Percentiles rank a stretch among this genome's conserved stretches.
Evolutionary conservation across 2,329 filamentous ascomycete species (phyloP).

Genomic region (Penicillium decumbens): DNA sequence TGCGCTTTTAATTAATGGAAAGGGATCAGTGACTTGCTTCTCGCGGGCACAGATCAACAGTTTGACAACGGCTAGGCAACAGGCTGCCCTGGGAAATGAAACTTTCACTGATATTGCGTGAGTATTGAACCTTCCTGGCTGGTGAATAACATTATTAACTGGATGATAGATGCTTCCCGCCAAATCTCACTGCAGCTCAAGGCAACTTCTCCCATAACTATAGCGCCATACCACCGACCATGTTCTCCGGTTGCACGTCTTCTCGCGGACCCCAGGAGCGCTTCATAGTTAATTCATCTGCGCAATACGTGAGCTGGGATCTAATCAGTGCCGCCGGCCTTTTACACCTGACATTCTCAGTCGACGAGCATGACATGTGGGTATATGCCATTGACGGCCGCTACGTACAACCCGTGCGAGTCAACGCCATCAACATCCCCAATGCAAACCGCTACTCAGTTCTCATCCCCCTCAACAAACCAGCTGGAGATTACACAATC

Average conservation of each 20-base stretch:
- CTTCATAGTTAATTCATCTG: constrained; percentile 31
- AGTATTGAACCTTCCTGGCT: background rate
- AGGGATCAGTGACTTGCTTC: constrained; percentile 34
- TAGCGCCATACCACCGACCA: constrained; percentile 16
- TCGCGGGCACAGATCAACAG: constrained; percentile 26
- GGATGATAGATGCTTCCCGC: constrained; percentile 22
- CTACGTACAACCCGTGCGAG: constrained; percentile 40
- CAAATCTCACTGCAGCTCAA: constrained; percentile 13
- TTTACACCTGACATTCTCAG: constrained; percentile 35
- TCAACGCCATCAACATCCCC: constrained; percentile 35
- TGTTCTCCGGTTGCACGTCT: constrained; percentile 24
- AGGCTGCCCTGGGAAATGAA: constrained; percentile 14
- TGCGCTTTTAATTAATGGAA: constrained; percentile 59
- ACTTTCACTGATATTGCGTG: constrained; percentile 29
- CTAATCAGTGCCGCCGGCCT: constrained; percentile 36
- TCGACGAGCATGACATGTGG: constrained; percentile 46
- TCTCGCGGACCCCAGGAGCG: constrained; percentile 25
- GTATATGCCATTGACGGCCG: constrained; percentile 45
- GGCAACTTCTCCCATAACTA: constrained; percentile 20
- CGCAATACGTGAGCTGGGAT: constrained; percentile 37
- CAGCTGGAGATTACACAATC: constrained; percentile 50
- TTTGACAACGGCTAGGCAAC: constrained; percentile 27
- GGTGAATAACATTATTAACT: background rate
- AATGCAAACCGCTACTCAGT: constrained; percentile 42
- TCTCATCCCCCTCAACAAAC: constrained; percentile 43